Conservation (phyloP, 441 rosid species). For the Biscutella laevigata region DNA sequence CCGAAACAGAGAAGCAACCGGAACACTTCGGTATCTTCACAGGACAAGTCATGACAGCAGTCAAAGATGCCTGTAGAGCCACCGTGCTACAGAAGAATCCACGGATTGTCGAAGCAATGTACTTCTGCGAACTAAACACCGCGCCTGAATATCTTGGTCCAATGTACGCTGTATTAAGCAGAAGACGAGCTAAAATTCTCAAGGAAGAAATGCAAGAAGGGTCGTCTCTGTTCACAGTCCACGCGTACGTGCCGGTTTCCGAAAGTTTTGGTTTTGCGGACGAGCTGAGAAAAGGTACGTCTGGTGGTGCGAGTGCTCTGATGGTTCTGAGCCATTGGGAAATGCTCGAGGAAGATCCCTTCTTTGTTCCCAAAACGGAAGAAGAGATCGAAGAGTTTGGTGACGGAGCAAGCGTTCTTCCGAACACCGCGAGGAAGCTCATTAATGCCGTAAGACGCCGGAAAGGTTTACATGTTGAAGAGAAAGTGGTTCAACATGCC, state of each 20-base stretch:
- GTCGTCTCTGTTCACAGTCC: constrained; percentile 66
- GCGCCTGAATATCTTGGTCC: constrained; percentile 64
- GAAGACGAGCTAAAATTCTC: constrained; percentile 68
- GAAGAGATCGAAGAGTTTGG: constrained; percentile 93
- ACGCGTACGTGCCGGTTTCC: constrained; percentile 72
- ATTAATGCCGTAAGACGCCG: constrained; percentile 70
- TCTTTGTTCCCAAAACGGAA: constrained; percentile 81
- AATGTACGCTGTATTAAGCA: constrained; percentile 72
- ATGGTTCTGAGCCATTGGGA: constrained; percentile 96
- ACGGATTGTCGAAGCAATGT: constrained; percentile 87
- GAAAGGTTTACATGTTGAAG: constrained; percentile 87
- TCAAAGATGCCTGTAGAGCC: constrained; percentile 80
- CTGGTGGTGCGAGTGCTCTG: constrained; percentile 85
- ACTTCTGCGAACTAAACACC: constrained; percentile 82
- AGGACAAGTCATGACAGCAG: constrained; percentile 84
- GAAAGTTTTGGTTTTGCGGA: constrained; percentile 92
- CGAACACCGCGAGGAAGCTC: constrained; percentile 78
- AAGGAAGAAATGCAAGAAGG: constrained; percentile 98
- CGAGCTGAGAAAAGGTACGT: constrained; percentile 71
- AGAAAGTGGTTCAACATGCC: constrained; percentile 82
- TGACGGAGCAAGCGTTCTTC: constrained; percentile 86
- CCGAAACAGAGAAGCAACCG: constrained; percentile 39
- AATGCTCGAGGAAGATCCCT: constrained; percentile 80
- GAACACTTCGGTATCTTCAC: constrained; percentile 63
- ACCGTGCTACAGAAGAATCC: constrained; percentile 70